Conservation (phyloP, 306 rosid genomes). For the Cicer bijugum region DNA sequence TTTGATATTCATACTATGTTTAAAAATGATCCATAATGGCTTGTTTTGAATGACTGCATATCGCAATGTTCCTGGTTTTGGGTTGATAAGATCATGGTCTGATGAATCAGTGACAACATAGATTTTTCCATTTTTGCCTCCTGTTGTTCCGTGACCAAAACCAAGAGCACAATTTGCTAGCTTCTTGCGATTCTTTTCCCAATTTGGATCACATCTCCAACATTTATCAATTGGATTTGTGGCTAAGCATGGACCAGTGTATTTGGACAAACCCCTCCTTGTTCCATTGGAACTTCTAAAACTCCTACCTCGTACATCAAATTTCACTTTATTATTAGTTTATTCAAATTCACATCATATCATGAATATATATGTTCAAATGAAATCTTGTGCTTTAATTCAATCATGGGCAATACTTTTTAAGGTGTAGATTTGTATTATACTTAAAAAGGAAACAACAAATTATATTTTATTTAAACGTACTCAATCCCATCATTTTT, state of each 20-base stretch:
- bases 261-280: slow-evolving; percentile 43
- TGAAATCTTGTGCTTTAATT: not conserved
- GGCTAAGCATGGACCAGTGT: slow-evolving; percentile 47
- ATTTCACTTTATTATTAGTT: not conserved
- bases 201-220: slow-evolving; percentile 60
- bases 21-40: slow-evolving; percentile 62
- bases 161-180: slow-evolving; percentile 57
- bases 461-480: too few species aligned
- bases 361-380: not conserved
- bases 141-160: slow-evolving; percentile 51
- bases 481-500: too few species aligned
- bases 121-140: slow-evolving; percentile 56
- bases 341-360: not conserved
- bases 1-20: slow-evolving; percentile 46
- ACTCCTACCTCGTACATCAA: slow-evolving; percentile 32
- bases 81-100: slow-evolving; percentile 47
- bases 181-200: slow-evolving; percentile 54
- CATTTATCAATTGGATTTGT: slow-evolving; percentile 58
- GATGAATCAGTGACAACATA: slow-evolving; percentile 51
- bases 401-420: not conserved
- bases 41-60: slow-evolving; percentile 43
- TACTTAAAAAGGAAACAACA: too few species aligned
- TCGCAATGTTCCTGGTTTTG: slow-evolving; percentile 56
- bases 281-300: slow-evolving; percentile 32
- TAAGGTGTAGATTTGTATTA: too few species aligned